Base-by-base conservation (phyloP, 2,329 filamentous ascomycete species). In the Raffaelea arxii region DNA sequence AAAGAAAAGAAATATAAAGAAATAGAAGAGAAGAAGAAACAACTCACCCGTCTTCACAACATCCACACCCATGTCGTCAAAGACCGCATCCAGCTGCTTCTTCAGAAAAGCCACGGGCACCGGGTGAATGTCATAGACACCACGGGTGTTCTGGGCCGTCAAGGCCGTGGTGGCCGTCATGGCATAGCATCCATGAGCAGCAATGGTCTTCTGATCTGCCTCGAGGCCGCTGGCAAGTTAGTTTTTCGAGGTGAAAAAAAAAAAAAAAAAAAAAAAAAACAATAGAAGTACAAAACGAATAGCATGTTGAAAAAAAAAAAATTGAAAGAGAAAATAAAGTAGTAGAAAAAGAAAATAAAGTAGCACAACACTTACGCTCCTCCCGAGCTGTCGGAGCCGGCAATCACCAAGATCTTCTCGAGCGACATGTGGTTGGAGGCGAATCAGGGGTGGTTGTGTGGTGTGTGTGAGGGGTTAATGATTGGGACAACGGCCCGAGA, bases 101-200 rank as follows among this genome's bases (percentile, higher is more conserved):
- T 72, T 72, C 22, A 96, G 79, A 63, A 97, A 96, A 4, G 74
- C 71, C 0, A 86, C 71, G 0, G 91, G 91, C 7, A 86, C 78
- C 47, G 84, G 69, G 59, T 95, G 87, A 44, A 97, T 87, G 53
- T 76, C 87, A 51, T 80, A 72, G 14, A 97, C 89, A 4, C 88
- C 88, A 45, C 77, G 73, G 0, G 92, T 98, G 65, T 97, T 95
- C 61, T 97, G 92, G 16, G 88, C 90, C n/a, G 92, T 98, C 59
- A 98, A 70, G 19, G 91, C 91, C 14, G 91, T 94, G 10, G 91
- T 96, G 21, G 90, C 88, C 43, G 91, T 96, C 81, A 96, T 94
- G 49, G 88, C 89, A 72, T 97, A 97, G 67, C 86, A 92, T 49
- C 84, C 82, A 75, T 97, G 89, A 18, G 86, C 87, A 39, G 89